A percentile compares a stretch with the other conserved stretches of the same genome.
phyloP scores from a whole-genome alignment of 257 asterid species.

The Parsonsia alboflavescens region DNA sequence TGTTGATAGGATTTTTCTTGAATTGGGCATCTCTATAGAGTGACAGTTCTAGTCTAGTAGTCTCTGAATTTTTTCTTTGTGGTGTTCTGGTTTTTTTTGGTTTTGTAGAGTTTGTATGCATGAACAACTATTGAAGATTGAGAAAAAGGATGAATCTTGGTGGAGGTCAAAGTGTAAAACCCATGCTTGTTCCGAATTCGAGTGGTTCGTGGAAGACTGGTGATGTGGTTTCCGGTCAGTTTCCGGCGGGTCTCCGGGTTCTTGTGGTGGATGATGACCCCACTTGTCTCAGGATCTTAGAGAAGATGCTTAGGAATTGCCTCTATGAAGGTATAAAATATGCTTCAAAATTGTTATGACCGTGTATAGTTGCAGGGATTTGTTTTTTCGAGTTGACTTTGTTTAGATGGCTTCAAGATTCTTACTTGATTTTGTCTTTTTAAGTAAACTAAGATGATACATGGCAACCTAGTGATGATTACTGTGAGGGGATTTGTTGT shows the following conservation, averaged over 20 bases:
- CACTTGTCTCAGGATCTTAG: constrained; percentile 85
- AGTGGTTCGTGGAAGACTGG: constrained; percentile 53
- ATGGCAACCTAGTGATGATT: not conserved
- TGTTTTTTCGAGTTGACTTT: not conserved
- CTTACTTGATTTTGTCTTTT: not conserved
- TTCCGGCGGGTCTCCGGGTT: constrained; percentile 87
- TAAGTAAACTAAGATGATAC: not conserved
- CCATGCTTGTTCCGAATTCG: constrained; percentile 37
- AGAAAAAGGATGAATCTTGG: constrained; percentile 60
- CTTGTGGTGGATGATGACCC: constrained; percentile 97
- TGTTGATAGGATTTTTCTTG: constrained; percentile 1
- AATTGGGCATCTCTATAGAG: not conserved
- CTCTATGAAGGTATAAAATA: constrained; percentile 58
- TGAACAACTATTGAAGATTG: constrained; percentile 19
- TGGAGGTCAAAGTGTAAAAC: constrained; percentile 35
- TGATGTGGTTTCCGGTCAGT: constrained; percentile 64
- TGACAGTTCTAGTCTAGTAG: constrained; percentile 4
- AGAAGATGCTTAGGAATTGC: constrained; percentile 78
- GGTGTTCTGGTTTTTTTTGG: constrained; percentile 14
- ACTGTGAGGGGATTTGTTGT: not conserved
- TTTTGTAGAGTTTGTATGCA: constrained; percentile 17
- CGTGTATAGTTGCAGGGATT: not conserved
- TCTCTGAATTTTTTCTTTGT: constrained; percentile 5
- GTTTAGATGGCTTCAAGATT: not conserved
- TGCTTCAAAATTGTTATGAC: not conserved